Percentiles rank a stretch among this genome's conserved stretches.
phyloP scores from a whole-genome alignment of 2,329 filamentous ascomycete genomes.

The Chlorencoelia australis region DNA sequence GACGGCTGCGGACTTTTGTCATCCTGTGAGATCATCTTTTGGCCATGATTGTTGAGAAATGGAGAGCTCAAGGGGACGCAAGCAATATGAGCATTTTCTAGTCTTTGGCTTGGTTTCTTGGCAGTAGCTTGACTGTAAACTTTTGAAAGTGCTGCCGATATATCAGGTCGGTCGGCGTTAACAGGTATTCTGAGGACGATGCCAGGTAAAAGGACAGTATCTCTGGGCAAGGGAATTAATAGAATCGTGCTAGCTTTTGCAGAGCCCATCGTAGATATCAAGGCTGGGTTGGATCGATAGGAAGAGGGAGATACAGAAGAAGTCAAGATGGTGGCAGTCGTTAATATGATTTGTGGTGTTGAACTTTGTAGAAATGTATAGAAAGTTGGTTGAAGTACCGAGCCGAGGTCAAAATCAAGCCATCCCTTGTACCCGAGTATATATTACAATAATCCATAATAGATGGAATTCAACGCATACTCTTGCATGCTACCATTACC shows the following conservation, averaged over 20 bases:
- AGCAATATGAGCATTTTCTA: conserved; percentile 65
- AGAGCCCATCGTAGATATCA: no score
- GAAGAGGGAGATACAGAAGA: no score
- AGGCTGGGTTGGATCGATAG: no score
- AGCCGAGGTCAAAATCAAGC: no score
- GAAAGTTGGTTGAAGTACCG: no score
- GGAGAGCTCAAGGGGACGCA: conserved; percentile 80
- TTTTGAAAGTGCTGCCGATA: conserved; percentile 76
- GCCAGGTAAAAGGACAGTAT: conserved; percentile 75
- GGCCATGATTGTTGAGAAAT: conserved; percentile 62
- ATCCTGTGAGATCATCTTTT: conserved; percentile 60
- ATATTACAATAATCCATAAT: no score
- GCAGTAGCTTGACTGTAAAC: conserved; percentile 69
- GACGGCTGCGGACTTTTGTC: conserved; percentile 32
- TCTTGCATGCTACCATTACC: no score
- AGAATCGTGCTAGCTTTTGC: conserved; percentile 40
- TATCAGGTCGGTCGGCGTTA: conserved; percentile 68
- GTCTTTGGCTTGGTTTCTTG: conserved; percentile 52
- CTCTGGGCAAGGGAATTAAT: conserved; percentile 72
- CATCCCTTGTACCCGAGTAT: no score
- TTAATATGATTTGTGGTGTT: no score
- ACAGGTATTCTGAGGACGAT: conserved; percentile 78
- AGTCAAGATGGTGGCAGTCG: no score
- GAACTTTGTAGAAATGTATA: no score
- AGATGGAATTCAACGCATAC: no score